Evolutionary conservation across 2,329 filamentous ascomycete genomes (phyloP), one percentile per base, ranked within the genome.

Genomic region (Colletotrichum aenigma): DNA sequence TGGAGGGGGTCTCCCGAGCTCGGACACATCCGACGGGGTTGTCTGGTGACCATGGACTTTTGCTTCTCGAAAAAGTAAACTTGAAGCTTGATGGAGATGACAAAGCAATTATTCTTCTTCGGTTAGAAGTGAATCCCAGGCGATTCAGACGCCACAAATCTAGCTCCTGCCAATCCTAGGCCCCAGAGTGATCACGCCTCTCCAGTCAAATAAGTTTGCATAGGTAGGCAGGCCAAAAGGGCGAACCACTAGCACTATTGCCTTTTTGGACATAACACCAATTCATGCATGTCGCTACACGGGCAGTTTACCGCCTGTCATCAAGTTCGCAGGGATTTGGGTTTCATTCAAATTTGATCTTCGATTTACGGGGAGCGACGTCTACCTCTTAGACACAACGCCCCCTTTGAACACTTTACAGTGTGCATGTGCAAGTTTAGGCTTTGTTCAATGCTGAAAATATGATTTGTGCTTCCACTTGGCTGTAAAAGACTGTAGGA

Each of bases 331-430:
- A 38, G 36, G 16, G 36, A 38, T 18, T 38, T 38, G 16, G 36
- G 36, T 38, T 16, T 9, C 36, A 9, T 0, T 6, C 36, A 18
- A 18, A 18, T 38, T 0, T 7, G 36, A 38, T 38, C 36, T 38
- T 16, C 7, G 0, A 36, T 36, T 36, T 36, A 4, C 34, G 15
- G 15, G 0, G 34, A 8, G 34, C 34, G 4, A 16, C 34, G 15
- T 36, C 34, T 7, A 2, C 2, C 34, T 16, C 4, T 36, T 36
- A 1, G 34, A 36, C 34, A 36, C 0, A 36, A 36, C 15, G 34
- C 34, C 0, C 1, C 0, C 36, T 38, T 18, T 38, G 1, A 38
- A 18, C 4, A 0, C 15, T 38, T 15, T 9, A 9, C 7, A 0
- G 7, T 38, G 16, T n/a, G n/a, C n/a, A 43, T 18, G 2, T 5